Conservation (phyloP, 257 asterid species). For the Solanum chmielewskii region DNA sequence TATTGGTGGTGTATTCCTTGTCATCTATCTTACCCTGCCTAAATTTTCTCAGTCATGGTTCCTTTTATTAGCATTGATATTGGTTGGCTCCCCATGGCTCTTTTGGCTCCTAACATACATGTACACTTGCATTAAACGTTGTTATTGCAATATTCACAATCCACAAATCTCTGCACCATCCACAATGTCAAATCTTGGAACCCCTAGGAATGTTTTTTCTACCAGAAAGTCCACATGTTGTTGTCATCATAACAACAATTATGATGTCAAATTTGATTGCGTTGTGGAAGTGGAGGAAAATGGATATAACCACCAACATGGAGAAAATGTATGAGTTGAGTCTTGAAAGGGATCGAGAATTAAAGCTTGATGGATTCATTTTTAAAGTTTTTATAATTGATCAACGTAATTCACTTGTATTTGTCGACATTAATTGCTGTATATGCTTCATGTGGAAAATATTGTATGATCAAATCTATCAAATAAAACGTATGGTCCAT, state of each 20-base stretch:
- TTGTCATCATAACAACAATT: no score
- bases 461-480: background rate
- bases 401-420: background rate
- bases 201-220: background rate
- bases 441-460: background rate
- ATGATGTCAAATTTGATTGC: background rate
- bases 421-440: background rate
- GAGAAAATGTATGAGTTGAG: background rate
- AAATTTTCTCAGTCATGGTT: constrained; percentile 46
- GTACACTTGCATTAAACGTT: constrained; percentile 42
- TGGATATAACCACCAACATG: background rate
- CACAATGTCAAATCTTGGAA: background rate
- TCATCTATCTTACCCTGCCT: constrained; percentile 36
- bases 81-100: constrained; percentile 63
- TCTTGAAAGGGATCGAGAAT: background rate
- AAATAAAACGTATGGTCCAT: background rate
- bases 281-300: background rate
- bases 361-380: background rate
- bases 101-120: constrained; percentile 54
- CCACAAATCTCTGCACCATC: background rate
- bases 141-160: constrained; percentile 2
- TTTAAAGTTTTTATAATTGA: background rate
- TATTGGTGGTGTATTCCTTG: constrained; percentile 55
- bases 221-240: background rate
- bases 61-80: constrained; percentile 42